These are phyloP conservation scores for Martiniozyma asiatica DNA, from an alignment of 1,139 yeast species.

Conservation along the genomic window DNA sequence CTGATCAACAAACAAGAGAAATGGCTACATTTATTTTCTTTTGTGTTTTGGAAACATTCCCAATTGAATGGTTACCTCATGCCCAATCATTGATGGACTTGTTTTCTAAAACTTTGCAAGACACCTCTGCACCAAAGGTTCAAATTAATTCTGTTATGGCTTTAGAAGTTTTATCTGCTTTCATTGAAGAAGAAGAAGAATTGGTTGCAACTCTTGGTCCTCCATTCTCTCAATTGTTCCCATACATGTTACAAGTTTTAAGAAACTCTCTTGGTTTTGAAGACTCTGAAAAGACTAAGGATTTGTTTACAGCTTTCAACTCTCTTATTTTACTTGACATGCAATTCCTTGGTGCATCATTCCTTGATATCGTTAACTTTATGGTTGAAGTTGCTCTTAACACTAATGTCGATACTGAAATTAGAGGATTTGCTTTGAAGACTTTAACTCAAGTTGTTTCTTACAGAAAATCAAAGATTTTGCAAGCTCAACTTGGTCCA, in stretches of 20 bases:
- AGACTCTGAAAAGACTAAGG: slow-evolving; percentile 62
- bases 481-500: slow-evolving; percentile 67
- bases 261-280: slow-evolving; percentile 60
- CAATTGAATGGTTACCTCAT: slow-evolving; percentile 49
- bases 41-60: slow-evolving; percentile 67
- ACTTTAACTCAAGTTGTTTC: slow-evolving; percentile 71
- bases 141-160: slow-evolving; percentile 80
- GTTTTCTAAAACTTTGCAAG: slow-evolving; percentile 57
- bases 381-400: slow-evolving; percentile 68
- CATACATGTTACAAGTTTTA: slow-evolving; percentile 73
- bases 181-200: slow-evolving; percentile 41
- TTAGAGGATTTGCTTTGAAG: slow-evolving; percentile 73
- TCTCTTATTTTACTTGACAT: slow-evolving; percentile 67
- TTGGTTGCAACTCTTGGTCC: slow-evolving; percentile 36
- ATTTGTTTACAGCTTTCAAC: slow-evolving; percentile 77
- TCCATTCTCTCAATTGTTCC: slow-evolving; percentile 57
- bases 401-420: slow-evolving; percentile 61
- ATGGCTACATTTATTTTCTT: slow-evolving; percentile 72
- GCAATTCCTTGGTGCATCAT: slow-evolving; percentile 66
- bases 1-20: slow-evolving; percentile 58
- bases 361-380: slow-evolving; percentile 57
- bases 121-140: slow-evolving; percentile 55
- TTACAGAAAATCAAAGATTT: slow-evolving; percentile 56
- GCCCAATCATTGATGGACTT: slow-evolving; percentile 58
- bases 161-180: slow-evolving; percentile 62